These are phyloP conservation scores for Carex parvula DNA, from an alignment of 176 grass and related monocot species.

Conservation along the genomic window DNA sequence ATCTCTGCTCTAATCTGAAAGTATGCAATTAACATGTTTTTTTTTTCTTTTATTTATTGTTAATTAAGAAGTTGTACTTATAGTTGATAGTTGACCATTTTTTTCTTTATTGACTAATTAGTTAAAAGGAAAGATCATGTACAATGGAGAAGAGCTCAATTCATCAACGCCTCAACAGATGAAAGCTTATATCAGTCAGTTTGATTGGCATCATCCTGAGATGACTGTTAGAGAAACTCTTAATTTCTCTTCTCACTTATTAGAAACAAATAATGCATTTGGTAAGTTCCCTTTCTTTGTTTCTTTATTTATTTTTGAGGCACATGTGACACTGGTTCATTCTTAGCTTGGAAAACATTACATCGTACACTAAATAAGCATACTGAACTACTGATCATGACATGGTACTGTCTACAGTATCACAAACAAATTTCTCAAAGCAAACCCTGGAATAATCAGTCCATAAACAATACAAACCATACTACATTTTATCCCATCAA, in stretches of 20 bases:
- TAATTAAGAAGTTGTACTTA: constrained; percentile 16
- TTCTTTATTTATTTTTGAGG: not conserved
- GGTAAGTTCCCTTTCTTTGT: constrained; percentile 39
- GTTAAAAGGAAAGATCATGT: constrained; percentile 55
- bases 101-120: constrained; percentile 18
- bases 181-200: constrained; percentile 74
- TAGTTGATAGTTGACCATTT: constrained; percentile 16
- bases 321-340: not conserved
- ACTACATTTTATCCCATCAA: not conserved
- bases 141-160: constrained; percentile 60
- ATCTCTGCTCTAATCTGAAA: too few relatives aligned
- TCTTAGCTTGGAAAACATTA: not conserved
- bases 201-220: constrained; percentile 90
- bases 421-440: not conserved
- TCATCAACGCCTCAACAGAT: constrained; percentile 48
- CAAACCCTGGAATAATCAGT: not conserved
- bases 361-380: not conserved
- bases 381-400: not conserved
- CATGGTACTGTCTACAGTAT: too few relatives aligned
- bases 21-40: too few relatives aligned
- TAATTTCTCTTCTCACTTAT: constrained; percentile 63
- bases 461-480: not conserved
- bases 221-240: constrained; percentile 88
- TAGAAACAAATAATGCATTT: constrained; percentile 68
- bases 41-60: not conserved